Evolutionary conservation across 2,329 filamentous ascomycete species (phyloP).

Genomic region (Botryosphaeria dothidea): DNA sequence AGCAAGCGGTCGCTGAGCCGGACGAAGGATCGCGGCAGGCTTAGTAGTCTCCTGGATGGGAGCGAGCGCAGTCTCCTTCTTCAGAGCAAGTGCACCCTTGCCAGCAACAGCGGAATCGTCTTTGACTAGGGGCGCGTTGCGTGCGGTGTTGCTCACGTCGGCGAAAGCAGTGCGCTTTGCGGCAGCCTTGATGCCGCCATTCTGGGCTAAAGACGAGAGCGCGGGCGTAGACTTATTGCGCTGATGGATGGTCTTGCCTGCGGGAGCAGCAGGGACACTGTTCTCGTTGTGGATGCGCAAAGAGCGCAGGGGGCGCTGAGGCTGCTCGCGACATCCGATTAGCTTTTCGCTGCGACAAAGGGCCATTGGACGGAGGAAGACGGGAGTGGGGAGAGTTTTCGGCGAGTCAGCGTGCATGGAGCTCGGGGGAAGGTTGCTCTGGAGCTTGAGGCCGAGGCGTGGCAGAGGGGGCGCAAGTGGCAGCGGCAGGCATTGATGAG

Average conservation of each 20-base stretch:
- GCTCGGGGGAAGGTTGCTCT: not conserved
- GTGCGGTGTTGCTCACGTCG: conserved; percentile 74
- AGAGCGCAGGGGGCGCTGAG: conserved; percentile 64
- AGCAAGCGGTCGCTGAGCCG: conserved; percentile 11
- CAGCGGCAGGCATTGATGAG: conserved; percentile 14
- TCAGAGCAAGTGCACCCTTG: conserved; percentile 41
- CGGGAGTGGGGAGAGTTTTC: conserved; percentile 13
- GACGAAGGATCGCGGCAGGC: conserved; percentile 11
- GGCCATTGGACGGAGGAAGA: conserved; percentile 14
- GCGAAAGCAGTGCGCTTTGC: conserved; percentile 78
- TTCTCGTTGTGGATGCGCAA: conserved; percentile 73
- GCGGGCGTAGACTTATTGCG: conserved; percentile 77
- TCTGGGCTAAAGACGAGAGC: conserved; percentile 57
- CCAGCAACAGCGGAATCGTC: conserved; percentile 58
- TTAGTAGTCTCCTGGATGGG: conserved; percentile 12
- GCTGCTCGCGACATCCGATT: conserved; percentile 49
- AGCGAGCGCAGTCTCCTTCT: conserved; percentile 14
- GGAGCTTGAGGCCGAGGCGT: conserved; percentile 1
- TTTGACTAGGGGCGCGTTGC: conserved; percentile 41
- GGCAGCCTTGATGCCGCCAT: conserved; percentile 60
- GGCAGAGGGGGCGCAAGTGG: conserved; percentile 1
- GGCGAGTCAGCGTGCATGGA: not conserved
- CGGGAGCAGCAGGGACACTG: conserved; percentile 40
- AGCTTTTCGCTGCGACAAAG: conserved; percentile 12
- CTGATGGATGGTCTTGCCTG: conserved; percentile 64